Evolutionary conservation across 2,329 filamentous ascomycete genomes (phyloP).

Genomic region (Aspergillus fructus): DNA sequence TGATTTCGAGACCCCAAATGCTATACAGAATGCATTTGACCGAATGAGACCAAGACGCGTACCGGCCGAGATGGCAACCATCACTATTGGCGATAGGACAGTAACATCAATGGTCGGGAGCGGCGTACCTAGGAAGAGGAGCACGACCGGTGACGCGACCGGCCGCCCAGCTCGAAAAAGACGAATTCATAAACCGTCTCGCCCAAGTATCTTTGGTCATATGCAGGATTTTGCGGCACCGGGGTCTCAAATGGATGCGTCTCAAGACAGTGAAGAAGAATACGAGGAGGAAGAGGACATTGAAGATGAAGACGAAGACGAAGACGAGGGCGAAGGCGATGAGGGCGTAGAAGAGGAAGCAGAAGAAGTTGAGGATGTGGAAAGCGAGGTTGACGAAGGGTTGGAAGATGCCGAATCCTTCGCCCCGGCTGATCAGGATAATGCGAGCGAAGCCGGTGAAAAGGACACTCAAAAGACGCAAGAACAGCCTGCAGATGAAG

Average conservation of each 20-base stretch:
- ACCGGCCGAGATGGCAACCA: slow-evolving; percentile 66
- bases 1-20: slow-evolving; percentile 38
- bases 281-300: slow-evolving; percentile 25
- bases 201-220: slow-evolving; percentile 43
- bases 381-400: slow-evolving; percentile 14
- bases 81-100: slow-evolving; percentile 70
- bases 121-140: slow-evolving; percentile 41
- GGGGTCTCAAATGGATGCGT: slow-evolving; percentile 42
- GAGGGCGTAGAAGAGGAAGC: slow-evolving; percentile 18
- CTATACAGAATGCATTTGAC: slow-evolving; percentile 62
- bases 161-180: slow-evolving; percentile 35
- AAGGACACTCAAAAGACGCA: slow-evolving; percentile 11
- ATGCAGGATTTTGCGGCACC: slow-evolving; percentile 57
- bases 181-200: slow-evolving; percentile 38
- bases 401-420: slow-evolving; percentile 14
- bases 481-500: slow-evolving; percentile 34
- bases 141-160: slow-evolving; percentile 23
- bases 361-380: slow-evolving; percentile 24
- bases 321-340: slow-evolving; percentile 21
- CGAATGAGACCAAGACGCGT: slow-evolving; percentile 64
- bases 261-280: slow-evolving; percentile 16
- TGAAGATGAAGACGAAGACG: slow-evolving; percentile 23
- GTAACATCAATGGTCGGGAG: slow-evolving; percentile 65
- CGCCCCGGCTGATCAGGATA: slow-evolving; percentile 18
- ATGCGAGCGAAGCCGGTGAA: slow-evolving; percentile 8